Conservation (phyloP, 2,329 filamentous ascomycete genomes). For the Colletotrichum gigasporum region DNA sequence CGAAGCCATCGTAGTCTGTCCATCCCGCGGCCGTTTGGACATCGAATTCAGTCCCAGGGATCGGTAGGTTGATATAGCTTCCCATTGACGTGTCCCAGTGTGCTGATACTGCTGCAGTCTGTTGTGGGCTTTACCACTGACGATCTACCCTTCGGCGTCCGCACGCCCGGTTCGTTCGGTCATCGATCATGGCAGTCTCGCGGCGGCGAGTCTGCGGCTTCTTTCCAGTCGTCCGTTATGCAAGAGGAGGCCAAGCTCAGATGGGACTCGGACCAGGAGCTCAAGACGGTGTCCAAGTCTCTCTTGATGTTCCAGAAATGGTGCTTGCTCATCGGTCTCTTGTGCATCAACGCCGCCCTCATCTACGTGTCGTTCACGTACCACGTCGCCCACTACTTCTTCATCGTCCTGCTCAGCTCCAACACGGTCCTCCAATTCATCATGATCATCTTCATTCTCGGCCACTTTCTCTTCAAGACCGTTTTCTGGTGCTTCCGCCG, state of each 20-base stretch:
- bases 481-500: constrained; percentile 41
- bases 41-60: constrained; percentile 21
- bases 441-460: constrained; percentile 51
- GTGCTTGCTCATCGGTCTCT: constrained; percentile 47
- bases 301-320: constrained; percentile 50
- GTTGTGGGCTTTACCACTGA: constrained; percentile 41
- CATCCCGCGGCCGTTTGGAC: constrained; percentile 14
- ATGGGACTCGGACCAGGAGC: constrained; percentile 51
- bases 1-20: constrained; percentile 31
- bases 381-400: constrained; percentile 52
- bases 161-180: constrained; percentile 41
- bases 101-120: constrained; percentile 38
- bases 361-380: constrained; percentile 48
- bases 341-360: constrained; percentile 44
- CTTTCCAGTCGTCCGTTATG: constrained; percentile 45
- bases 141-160: constrained; percentile 40
- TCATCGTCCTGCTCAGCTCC: constrained; percentile 56
- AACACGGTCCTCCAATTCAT: constrained; percentile 53
- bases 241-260: constrained; percentile 50
- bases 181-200: constrained; percentile 44
- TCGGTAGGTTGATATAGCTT: constrained; percentile 3
- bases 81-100: background rate
- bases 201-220: constrained; percentile 43
- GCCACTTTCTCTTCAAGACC: constrained; percentile 41
- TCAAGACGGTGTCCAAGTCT: constrained; percentile 47